These are phyloP conservation scores for Lentinula guzmanii DNA, from an alignment of 768 basidiomycete species.

Conservation along the genomic window DNA sequence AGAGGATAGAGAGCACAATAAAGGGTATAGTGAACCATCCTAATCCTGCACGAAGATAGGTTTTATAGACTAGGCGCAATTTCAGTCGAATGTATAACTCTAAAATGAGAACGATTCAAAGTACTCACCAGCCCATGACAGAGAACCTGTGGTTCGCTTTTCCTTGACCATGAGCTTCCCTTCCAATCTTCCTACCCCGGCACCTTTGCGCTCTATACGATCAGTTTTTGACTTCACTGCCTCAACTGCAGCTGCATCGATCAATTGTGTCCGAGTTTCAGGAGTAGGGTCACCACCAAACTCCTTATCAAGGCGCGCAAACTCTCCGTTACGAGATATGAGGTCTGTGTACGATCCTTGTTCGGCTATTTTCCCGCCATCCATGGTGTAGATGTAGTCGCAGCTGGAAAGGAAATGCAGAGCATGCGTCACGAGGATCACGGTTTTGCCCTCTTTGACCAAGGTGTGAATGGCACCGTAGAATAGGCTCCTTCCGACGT, in stretches of 20 bases:
- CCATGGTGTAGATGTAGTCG: slow-evolving; percentile 44
- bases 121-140: slow-evolving; percentile 40
- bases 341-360: slow-evolving; percentile 50
- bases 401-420: slow-evolving; percentile 47
- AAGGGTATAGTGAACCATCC: slow-evolving; percentile 45
- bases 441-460: slow-evolving; percentile 38
- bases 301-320: slow-evolving; percentile 52
- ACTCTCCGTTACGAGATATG: slow-evolving; percentile 41
- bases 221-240: slow-evolving; percentile 30
- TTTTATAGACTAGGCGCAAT: slow-evolving; percentile 44
- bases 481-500: slow-evolving; percentile 68
- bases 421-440: slow-evolving; percentile 51
- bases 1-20: slow-evolving; percentile 39
- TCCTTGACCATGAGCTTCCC: slow-evolving; percentile 65
- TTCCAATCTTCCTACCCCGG: slow-evolving; percentile 58
- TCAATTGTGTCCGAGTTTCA: slow-evolving; percentile 12
- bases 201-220: slow-evolving; percentile 22
- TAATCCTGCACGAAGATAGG: slow-evolving; percentile 52
- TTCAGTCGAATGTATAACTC: not conserved
- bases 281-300: slow-evolving; percentile 50
- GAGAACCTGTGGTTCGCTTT: slow-evolving; percentile 58
- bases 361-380: slow-evolving; percentile 38
- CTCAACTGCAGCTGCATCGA: slow-evolving; percentile 18
- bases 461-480: slow-evolving; percentile 54
- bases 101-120: not conserved